Conservation (phyloP, 768 basidiomycete genomes). For the Boletus subparvulus region DNA sequence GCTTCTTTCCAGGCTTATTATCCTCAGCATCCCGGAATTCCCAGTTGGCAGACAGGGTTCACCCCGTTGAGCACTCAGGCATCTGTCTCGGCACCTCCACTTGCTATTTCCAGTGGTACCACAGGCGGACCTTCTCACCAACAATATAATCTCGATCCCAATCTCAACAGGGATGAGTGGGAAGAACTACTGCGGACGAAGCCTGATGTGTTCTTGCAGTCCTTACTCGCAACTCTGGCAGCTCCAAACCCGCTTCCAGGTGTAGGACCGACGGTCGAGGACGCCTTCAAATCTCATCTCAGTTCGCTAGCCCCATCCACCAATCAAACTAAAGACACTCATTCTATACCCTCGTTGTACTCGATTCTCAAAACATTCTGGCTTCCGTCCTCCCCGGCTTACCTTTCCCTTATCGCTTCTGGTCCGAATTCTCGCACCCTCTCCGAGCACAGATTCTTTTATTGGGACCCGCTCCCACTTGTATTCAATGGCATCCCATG, state of each 20-base stretch:
- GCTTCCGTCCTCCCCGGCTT: slow-evolving; percentile 76
- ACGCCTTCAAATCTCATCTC: slow-evolving; percentile 78
- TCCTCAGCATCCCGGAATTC: slow-evolving; percentile 33
- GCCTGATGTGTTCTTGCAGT: slow-evolving; percentile 55
- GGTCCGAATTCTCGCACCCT: slow-evolving; percentile 64
- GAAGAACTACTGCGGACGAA: slow-evolving; percentile 54
- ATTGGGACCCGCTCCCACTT: slow-evolving; percentile 83
- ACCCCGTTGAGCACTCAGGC: slow-evolving; percentile 25
- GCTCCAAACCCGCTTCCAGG: slow-evolving; percentile 63
- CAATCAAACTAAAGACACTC: slow-evolving; percentile 41
- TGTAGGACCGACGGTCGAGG: slow-evolving; percentile 65
- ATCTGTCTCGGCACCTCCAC: slow-evolving; percentile 32
- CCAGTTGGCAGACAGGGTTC: slow-evolving; percentile 31
- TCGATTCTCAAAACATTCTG: slow-evolving; percentile 81
- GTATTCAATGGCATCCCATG: slow-evolving; percentile 82
- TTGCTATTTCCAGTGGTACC: slow-evolving; percentile 33
- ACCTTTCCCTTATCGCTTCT: slow-evolving; percentile 74
- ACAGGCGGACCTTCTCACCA: slow-evolving; percentile 22
- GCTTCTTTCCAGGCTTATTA: slow-evolving; percentile 29
- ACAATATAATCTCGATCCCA: slow-evolving; percentile 47
- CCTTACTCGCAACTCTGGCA: slow-evolving; percentile 56
- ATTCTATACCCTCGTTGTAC: slow-evolving; percentile 68
- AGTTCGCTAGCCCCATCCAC: slow-evolving; percentile 56
- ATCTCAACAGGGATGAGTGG: slow-evolving; percentile 63
- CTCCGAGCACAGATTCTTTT: slow-evolving; percentile 77